These are phyloP conservation scores for Hanseniaspora guilliermondii DNA, from an alignment of 805 yeast genomes.

Conservation along the genomic window DNA sequence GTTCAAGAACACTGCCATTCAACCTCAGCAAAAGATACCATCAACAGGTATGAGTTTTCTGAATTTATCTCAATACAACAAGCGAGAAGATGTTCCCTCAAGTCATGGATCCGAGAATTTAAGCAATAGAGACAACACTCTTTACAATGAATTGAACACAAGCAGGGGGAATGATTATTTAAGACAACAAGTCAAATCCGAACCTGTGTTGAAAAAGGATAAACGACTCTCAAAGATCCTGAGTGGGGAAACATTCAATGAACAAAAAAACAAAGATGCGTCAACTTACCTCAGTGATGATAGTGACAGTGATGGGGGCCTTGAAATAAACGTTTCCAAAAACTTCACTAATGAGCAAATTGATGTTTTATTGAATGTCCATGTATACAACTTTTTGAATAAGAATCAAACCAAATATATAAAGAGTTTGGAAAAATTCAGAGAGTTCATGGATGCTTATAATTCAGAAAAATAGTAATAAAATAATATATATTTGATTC, in stretches of 20 bases:
- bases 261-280: not conserved
- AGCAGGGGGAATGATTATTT: not conserved
- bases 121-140: not conserved
- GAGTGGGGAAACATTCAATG: constrained; percentile 4
- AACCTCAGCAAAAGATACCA: not conserved
- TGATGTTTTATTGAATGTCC: constrained; percentile 4
- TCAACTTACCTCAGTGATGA: not conserved
- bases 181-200: not conserved
- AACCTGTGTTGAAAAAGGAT: not conserved
- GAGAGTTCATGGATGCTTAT: constrained; percentile 5
- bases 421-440: not conserved
- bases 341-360: constrained; percentile 5
- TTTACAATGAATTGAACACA: not conserved
- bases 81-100: not conserved
- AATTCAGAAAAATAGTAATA: not conserved
- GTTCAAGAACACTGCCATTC: constrained; percentile 7
- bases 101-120: not conserved
- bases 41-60: constrained; percentile 8
- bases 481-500: not conserved
- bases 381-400: constrained; percentile 1
- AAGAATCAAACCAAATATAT: not conserved
- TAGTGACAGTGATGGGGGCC: constrained; percentile 7
- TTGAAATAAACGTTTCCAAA: constrained; percentile 12
- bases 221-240: not conserved
- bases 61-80: constrained; percentile 2